phyloP scores from a whole-genome alignment of 306 rosid species.

The Cucurbita pepo region DNA sequence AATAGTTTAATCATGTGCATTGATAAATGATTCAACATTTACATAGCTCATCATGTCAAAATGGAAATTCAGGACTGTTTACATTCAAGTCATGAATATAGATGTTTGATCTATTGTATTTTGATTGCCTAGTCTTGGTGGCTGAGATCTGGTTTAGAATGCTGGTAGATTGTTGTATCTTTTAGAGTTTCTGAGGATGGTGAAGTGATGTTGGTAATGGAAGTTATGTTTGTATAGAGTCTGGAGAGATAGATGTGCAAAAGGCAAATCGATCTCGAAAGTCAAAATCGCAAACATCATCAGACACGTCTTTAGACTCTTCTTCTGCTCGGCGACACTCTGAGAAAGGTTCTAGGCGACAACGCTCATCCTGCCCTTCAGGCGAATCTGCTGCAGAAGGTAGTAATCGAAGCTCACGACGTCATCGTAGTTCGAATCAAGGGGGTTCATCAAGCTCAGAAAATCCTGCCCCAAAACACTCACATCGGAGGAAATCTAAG shows the following conservation, averaged over 20 bases:
- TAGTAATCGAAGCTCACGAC: conserved; percentile 27
- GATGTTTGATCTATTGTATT: not conserved
- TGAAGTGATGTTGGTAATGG: not conserved
- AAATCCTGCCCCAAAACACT: conserved; percentile 25
- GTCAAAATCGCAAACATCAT: conserved; percentile 19
- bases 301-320: conserved; percentile 14
- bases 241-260: conserved; percentile 5
- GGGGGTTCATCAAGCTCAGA: conserved; percentile 17
- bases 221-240: not conserved
- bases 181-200: not conserved
- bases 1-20: not conserved
- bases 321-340: conserved; percentile 16
- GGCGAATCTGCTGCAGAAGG: conserved; percentile 25
- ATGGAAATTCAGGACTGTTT: not conserved
- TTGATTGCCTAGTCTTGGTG: not conserved
- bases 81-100: not conserved
- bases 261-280: conserved; percentile 10
- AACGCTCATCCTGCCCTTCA: conserved; percentile 22
- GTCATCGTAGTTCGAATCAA: conserved; percentile 13
- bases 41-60: not conserved
- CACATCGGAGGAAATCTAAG: conserved; percentile 41
- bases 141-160: not conserved
- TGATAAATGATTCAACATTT: not conserved
- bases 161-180: not conserved
- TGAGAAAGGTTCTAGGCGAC: conserved; percentile 30